Evolutionary conservation across 2,329 filamentous ascomycete species (phyloP).

Genomic region (Sphaceloma murrayae): DNA sequence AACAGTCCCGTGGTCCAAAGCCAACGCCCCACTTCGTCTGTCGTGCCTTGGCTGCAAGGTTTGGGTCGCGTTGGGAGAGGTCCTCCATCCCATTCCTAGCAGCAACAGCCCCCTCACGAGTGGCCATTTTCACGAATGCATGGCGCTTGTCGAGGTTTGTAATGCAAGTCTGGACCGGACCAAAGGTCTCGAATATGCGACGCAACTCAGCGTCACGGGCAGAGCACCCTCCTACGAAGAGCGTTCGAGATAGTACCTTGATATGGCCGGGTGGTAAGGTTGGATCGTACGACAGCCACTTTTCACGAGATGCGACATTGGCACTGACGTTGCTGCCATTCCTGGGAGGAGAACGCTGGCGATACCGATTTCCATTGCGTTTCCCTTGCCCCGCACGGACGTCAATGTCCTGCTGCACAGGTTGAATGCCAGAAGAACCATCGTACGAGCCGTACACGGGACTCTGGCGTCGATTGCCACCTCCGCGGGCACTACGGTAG

Average conservation of each 20-base stretch:
- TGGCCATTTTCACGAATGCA: conserved; percentile 98
- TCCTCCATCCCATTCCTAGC: conserved; percentile 88
- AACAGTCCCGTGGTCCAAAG: conserved; percentile 93
- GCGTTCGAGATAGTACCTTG: conserved; percentile 85
- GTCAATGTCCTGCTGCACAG: conserved; percentile 18
- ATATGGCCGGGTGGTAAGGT: conserved; percentile 67
- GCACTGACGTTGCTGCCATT: conserved; percentile 50
- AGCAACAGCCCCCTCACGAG: conserved; percentile 68
- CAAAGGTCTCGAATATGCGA: conserved; percentile 68
- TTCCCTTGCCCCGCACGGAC: conserved; percentile 31
- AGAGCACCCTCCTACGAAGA: conserved; percentile 91
- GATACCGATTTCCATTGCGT: conserved; percentile 66
- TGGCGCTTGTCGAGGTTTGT: conserved; percentile 97
- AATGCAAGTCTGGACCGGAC: conserved; percentile 91
- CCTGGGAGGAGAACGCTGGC: conserved; percentile 71
- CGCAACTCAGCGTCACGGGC: conserved; percentile 71
- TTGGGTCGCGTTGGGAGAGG: conserved; percentile 69
- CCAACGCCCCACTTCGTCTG: conserved; percentile 96
- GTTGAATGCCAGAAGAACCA: conserved; percentile 30
- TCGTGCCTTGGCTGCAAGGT: conserved; percentile 55
- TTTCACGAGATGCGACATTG: conserved; percentile 34
- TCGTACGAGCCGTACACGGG: conserved; percentile 66
- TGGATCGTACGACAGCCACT: conserved; percentile 73
- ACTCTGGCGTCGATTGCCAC: conserved; percentile 53
- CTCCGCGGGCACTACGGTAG: conserved; percentile 54